phyloP scores from a whole-genome alignment of 2,329 filamentous ascomycete species.

The Pyrenochaeta sp. region DNA sequence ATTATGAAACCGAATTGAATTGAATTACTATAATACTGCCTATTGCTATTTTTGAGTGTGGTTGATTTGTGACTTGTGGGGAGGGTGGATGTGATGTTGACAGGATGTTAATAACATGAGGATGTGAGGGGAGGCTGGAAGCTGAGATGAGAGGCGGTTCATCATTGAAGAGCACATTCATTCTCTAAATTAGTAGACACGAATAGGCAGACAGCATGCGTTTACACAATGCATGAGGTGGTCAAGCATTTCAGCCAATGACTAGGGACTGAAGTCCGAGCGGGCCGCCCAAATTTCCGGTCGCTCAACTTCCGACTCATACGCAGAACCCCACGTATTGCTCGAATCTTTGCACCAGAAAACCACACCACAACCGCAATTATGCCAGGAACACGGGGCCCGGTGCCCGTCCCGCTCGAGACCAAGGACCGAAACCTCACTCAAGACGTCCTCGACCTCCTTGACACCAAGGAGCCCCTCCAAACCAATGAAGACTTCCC shows the following conservation, averaged over 20 bases:
- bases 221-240: too few relatives aligned
- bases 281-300: conserved; percentile 31
- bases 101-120: too few relatives aligned
- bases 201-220: too few relatives aligned
- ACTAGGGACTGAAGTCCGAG: conserved; percentile 23
- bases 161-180: too few relatives aligned
- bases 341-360: conserved; percentile 18
- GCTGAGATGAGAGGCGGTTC: too few relatives aligned
- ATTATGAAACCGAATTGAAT: conserved; percentile 23
- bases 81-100: too few relatives aligned
- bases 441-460: conserved; percentile 81
- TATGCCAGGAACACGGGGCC: conserved; percentile 57
- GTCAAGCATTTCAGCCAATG: conserved; percentile 19
- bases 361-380: conserved; percentile 22
- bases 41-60: too few relatives aligned
- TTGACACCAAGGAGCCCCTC: conserved; percentile 57
- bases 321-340: conserved; percentile 31
- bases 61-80: too few relatives aligned
- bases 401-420: conserved; percentile 54
- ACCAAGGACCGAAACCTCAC: conserved; percentile 62
- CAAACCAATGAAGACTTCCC: conserved; percentile 61
- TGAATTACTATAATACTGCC: conserved; percentile 2
- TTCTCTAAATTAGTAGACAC: too few relatives aligned
- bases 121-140: too few relatives aligned
- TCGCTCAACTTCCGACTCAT: conserved; percentile 36